Conservation (phyloP, 2,329 filamentous ascomycete species). For the Fusarium multiceps region DNA sequence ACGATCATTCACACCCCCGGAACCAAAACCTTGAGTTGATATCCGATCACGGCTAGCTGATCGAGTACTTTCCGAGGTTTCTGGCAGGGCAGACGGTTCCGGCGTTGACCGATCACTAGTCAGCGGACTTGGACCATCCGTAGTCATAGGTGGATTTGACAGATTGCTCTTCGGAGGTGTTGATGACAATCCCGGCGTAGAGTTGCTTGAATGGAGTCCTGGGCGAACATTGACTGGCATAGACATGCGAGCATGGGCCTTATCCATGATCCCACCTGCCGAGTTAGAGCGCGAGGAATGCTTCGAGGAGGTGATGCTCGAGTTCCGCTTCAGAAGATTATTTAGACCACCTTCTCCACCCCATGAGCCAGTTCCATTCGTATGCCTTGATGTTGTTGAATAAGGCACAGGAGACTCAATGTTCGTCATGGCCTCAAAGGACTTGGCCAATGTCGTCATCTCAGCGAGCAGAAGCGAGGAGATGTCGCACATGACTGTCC, state of each 20-base stretch:
- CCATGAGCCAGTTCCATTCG: constrained; percentile 56
- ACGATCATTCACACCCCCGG: constrained; percentile 77
- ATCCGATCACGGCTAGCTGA: constrained; percentile 66
- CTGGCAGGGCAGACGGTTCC: constrained; percentile 55
- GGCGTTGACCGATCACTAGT: constrained; percentile 54
- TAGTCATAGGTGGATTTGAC: constrained; percentile 61
- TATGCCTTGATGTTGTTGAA: constrained; percentile 49
- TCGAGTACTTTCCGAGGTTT: constrained; percentile 58
- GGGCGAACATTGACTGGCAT: constrained; percentile 72
- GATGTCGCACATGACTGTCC: constrained; percentile 82
- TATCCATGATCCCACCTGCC: constrained; percentile 65
- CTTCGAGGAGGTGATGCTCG: constrained; percentile 60
- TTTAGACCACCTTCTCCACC: constrained; percentile 53
- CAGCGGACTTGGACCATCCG: constrained; percentile 57
- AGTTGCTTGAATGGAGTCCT: constrained; percentile 57
- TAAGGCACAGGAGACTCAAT: constrained; percentile 79
- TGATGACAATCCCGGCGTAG: constrained; percentile 62
- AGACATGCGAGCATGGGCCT: constrained; percentile 78
- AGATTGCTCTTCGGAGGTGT: constrained; percentile 62
- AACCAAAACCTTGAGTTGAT: constrained; percentile 77
- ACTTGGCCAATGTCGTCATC: constrained; percentile 78
- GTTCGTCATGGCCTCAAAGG: constrained; percentile 76
- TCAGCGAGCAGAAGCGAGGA: constrained; percentile 79
- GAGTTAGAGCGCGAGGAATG: constrained; percentile 64
- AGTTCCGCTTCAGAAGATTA: constrained; percentile 62